A percentile compares a stretch with the other conserved stretches of the same genome.
These are phyloP conservation scores for Neospora caninum DNA, from an alignment of 169 alveolate genomes.

Conservation along the genomic window DNA sequence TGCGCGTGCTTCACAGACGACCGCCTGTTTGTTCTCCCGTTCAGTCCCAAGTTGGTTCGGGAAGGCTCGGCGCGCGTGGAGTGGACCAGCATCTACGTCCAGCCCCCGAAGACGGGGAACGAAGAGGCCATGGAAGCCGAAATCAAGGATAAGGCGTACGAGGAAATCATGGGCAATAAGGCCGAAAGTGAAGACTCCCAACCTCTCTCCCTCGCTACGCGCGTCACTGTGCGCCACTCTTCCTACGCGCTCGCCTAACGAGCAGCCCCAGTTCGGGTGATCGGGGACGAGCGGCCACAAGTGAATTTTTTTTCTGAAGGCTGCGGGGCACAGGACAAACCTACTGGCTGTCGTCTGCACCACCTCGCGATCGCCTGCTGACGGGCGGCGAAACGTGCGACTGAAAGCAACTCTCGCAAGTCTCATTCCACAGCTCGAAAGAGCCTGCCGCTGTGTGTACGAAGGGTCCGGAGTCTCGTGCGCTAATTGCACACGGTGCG, in stretches of 20 bases:
- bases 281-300: no score
- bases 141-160: background rate
- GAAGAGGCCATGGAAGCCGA: background rate
- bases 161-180: background rate
- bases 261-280: background rate
- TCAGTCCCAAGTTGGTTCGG: background rate
- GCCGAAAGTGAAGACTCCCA: background rate
- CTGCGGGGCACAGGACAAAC: no score
- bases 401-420: no score
- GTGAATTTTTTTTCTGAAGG: no score
- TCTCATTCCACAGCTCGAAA: no score
- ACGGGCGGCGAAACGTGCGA: no score
- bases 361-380: no score
- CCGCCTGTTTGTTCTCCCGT: conserved; percentile 53
- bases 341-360: no score
- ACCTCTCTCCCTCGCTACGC: background rate
- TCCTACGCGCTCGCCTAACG: background rate
- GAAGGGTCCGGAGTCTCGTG: background rate
- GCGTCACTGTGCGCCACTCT: conserved; percentile 31
- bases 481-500: background rate
- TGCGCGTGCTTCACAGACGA: conserved; percentile 52
- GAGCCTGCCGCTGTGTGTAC: no score
- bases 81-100: conserved; percentile 26
- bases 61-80: conserved; percentile 17
- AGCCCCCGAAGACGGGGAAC: conserved; percentile 6